Evolutionary conservation across 2,329 filamentous ascomycete species (phyloP).

Genomic region (Berkeleyomyces rouxiae): DNA sequence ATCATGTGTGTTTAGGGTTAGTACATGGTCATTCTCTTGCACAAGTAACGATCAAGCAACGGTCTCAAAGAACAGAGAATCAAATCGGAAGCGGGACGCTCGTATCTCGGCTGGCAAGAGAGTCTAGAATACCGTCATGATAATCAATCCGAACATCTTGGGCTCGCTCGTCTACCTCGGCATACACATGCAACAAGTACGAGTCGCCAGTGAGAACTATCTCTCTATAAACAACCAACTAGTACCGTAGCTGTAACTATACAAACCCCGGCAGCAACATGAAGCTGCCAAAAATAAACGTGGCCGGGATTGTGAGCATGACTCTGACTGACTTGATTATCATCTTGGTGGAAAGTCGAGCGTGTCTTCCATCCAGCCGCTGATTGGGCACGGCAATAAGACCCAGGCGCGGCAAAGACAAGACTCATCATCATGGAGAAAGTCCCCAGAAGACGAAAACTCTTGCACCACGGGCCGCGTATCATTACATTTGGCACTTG

Average conservation of each 20-base stretch:
- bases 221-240: neutral
- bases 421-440: neutral
- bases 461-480: neutral
- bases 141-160: neutral
- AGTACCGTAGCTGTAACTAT: neutral
- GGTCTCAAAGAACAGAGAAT: neutral
- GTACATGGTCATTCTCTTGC: too few relatives aligned
- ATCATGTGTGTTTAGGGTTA: too few relatives aligned
- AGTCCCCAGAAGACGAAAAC: neutral
- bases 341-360: neutral
- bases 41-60: neutral
- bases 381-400: neutral
- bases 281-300: neutral
- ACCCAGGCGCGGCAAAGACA: neutral
- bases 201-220: neutral
- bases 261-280: neutral
- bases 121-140: neutral
- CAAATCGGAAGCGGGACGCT: too few relatives aligned
- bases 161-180: too few relatives aligned
- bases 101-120: too few relatives aligned
- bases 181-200: too few relatives aligned
- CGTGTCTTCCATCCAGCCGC: neutral
- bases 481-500: neutral
- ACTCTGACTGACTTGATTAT: neutral
- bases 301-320: neutral